Conservation (phyloP, 768 basidiomycete genomes). For the Leucogyrophana mollusca region DNA sequence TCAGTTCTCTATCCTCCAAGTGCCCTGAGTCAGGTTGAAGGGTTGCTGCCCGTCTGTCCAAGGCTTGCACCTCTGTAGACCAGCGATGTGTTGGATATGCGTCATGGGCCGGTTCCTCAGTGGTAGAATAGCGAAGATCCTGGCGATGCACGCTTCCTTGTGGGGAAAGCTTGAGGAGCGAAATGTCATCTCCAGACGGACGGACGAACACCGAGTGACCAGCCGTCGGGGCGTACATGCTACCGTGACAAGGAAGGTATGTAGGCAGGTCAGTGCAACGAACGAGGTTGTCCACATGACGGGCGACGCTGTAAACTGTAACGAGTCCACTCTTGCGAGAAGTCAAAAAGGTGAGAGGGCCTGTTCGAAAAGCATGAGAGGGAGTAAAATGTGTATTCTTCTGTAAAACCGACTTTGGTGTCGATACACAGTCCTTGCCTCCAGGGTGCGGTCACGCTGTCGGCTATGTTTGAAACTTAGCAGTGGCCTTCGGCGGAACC, state of each 20-base stretch:
- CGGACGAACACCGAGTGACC: conserved; percentile 32
- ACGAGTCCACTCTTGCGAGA: conserved; percentile 59
- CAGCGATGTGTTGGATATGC: conserved; percentile 27
- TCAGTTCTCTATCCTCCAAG: conserved; percentile 43
- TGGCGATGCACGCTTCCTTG: conserved; percentile 45
- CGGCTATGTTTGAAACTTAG: conserved; percentile 62
- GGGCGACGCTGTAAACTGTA: conserved; percentile 63
- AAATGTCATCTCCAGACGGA: conserved; percentile 27
- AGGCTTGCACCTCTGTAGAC: conserved; percentile 37
- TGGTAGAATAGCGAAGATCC: conserved; percentile 30
- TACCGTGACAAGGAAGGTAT: conserved; percentile 31
- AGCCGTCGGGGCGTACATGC: conserved; percentile 22
- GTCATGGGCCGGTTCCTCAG: conserved; percentile 4
- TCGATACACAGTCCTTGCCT: conserved; percentile 36
- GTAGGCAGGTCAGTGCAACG: conserved; percentile 42
- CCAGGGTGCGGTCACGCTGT: conserved; percentile 57
- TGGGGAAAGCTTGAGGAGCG: conserved; percentile 47
- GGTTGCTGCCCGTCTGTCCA: conserved; percentile 29
- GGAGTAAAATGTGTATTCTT: background rate
- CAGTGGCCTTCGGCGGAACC: conserved; percentile 55
- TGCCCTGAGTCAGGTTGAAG: conserved; percentile 39
- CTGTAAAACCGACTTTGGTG: conserved; percentile 26
- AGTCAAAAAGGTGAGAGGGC: conserved; percentile 51
- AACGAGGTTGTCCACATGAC: conserved; percentile 36
- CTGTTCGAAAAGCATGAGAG: conserved; percentile 28